Evolutionary conservation across 768 basidiomycete genomes (phyloP), one percentile per base, ranked within the genome.

Genomic region (Tylopilus rubrobrunneus): DNA sequence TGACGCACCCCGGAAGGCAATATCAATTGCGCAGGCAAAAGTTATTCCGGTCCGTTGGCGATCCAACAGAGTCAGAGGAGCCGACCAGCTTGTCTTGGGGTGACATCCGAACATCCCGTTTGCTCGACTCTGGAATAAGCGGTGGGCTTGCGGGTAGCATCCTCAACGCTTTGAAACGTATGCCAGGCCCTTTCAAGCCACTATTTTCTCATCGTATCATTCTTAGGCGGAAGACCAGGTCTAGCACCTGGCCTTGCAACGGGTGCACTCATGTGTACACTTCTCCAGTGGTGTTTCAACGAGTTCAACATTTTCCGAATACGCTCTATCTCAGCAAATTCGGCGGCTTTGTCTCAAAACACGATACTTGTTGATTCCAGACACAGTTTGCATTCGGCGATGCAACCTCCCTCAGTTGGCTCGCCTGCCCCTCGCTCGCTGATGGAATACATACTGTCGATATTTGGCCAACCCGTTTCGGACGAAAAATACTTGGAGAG

Each of bases 61-160:
- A 67, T 55, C 39, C 59, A 68, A 17, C n/a, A n/a, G n/a, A 55
- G 36, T 36, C 55, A 53, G 52, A 34, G 33, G 51, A 41, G 48
- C 19, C 37, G 2, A 17, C 51, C 33, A 19, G 50, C 14, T 58
- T 78, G 37, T 71, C 79, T 23, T 81, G 74, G 76, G 67, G 72
- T 40, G 79, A 85, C 45, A 67, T 89, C 56, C 77, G 88, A 48
- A 75, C 71, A 56, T 74, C 82, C 29, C 77, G 81, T 49, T 67
- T 91, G 5, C 71, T 88, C 4, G 92, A 93, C 66, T 86, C 83
- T 15, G 80, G 78, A n/a, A 25, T 88, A 17, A 87, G 89, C 56
- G 92, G 92, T 17, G 82, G 79, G 5, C 57, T 85, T 6, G 75
- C 87, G 0, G 92, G 88, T 42, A 84, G 83, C 2, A 56, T 83